Base-by-base conservation (phyloP, 2,329 filamentous ascomycete species). In the Geoglossum cookeanum region DNA sequence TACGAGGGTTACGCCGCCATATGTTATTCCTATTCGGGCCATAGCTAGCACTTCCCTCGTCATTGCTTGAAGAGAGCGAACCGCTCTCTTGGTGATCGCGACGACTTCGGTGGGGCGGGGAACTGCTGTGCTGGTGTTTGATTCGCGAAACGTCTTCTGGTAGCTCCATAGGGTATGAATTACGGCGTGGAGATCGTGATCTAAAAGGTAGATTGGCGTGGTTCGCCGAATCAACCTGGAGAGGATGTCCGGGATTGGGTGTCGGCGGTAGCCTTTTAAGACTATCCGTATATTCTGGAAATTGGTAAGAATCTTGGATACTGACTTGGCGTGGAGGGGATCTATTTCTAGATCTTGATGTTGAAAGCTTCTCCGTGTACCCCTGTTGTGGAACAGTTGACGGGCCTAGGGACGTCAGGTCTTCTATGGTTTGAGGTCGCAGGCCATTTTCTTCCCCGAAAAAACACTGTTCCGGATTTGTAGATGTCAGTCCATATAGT, bases 51-150 rank as follows among this genome's bases (percentile, higher is more conserved):
- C 59, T 59, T 32, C 69, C 69, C 53, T 71, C 67, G 27, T 63
- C 65, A 55, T 65, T 70, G n/a, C 64, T 65, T 17, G 68, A 66
- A 33, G 67, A 67, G 53, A 27, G 17, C 15, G 49, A 53, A 22
- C n/a, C 22, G 32, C 15, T 32, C n/a, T 17, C 49, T 32, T 33
- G 49, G 30, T 32, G 29, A 53, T n/a, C 1, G n/a, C 22, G 49
- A 17, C 5, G 49, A 37, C 15, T 53, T 22, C 32, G 49, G 7
- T 9, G 15, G 15, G 49, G 49, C 4, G 32, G 22, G 4, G 49
- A 53, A n/a, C 30, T 33, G n/a, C 22, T 35, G 30, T 3, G 49
- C 13, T 53, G 49, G 17, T 37, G n/a, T 22, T 53, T 53, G 5
- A 7, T 32, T 22, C 49, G 49, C 32, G 49, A 17, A 17, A 33